These are phyloP conservation scores for Schoenoplectus triqueter DNA, from an alignment of 202 grass and related monocot genomes.

Conservation along the genomic window DNA sequence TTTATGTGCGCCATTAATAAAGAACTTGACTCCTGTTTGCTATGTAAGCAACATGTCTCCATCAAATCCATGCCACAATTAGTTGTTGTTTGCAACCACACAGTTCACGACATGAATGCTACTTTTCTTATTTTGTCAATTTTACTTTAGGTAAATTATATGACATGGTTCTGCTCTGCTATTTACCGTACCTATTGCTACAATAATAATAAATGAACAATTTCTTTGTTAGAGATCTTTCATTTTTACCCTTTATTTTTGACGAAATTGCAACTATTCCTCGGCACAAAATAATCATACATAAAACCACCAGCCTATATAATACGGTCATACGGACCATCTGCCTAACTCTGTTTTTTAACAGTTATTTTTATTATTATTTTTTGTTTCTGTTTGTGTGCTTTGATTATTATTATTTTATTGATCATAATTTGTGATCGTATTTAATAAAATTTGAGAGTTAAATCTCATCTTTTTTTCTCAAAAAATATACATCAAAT, in stretches of 20 bases:
- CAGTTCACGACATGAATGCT: not conserved
- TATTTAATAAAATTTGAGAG: too few species aligned
- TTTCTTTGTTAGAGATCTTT: too few species aligned
- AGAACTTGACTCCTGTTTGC: conserved; percentile 11
- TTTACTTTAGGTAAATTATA: not conserved
- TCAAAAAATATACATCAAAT: not conserved
- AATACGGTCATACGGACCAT: too few species aligned
- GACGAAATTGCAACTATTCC: not conserved
- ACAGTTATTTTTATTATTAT: too few species aligned
- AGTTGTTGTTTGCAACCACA: not conserved
- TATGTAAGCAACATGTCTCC: conserved; percentile 22
- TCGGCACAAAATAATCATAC: not conserved
- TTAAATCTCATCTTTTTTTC: too few species aligned
- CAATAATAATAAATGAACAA: not conserved
- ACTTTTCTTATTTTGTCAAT: not conserved
- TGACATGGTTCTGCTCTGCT: conserved; percentile 11
- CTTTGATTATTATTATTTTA: too few species aligned
- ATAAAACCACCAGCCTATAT: too few species aligned
- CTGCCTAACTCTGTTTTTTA: too few species aligned
- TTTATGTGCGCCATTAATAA: not conserved
- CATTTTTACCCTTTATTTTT: not conserved
- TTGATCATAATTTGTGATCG: too few species aligned
- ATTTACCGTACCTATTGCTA: not conserved
- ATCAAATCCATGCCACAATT: not conserved
- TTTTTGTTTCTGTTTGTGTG: too few species aligned